Base-by-base conservation (phyloP, 306 rosid species). In the Acacia acuminata region DNA sequence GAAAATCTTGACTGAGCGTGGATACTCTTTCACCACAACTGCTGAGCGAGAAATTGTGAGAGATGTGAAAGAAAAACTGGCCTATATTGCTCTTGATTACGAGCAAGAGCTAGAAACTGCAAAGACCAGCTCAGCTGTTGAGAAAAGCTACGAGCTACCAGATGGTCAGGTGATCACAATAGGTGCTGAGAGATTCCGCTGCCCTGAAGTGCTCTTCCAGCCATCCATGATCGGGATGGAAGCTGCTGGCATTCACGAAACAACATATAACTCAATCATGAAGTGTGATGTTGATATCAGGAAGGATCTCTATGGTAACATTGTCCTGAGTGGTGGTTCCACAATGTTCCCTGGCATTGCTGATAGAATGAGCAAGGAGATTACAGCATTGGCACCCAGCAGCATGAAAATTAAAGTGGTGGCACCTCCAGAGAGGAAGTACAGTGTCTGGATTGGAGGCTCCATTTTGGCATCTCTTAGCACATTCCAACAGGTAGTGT, bases 31-130 rank as follows among this genome's bases (percentile, higher is more conserved):
- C 86, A 92, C 94, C 75, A 92, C 94, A 51, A 79, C 94, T 22
- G 97, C 97, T 0, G 97, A 92, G 86, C 97, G 97, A 1, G 97
- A 92, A 90, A 92, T 92, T 77, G 97, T 92, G 88, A 88, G 97
- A 79, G 97, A 92, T 78, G 79, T 92, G 86, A 87, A 87, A 77
- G 90, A 87, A 72, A 87, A 87, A 12, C 78, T 92, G 78, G 89
- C 96, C 17, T 92, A 92, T 67, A 92, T 92, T 79, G 93, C 97
- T 58, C 91, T 92, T 81, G 97, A 92, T 83, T 92, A 86, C 81
- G 97, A 92, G 73, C 97, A 92, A 79, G 97, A 92, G 79, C 64
- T 89, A 67, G 97, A 92, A 83, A 90, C 97, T 32, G 44, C 97
- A 20, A 92, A 92, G 83, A 90, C 93, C 71, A 90, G 97, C 84